Conservation (phyloP, 1,284 basidiomycete species). For the Fomitopsis schrenkii region DNA sequence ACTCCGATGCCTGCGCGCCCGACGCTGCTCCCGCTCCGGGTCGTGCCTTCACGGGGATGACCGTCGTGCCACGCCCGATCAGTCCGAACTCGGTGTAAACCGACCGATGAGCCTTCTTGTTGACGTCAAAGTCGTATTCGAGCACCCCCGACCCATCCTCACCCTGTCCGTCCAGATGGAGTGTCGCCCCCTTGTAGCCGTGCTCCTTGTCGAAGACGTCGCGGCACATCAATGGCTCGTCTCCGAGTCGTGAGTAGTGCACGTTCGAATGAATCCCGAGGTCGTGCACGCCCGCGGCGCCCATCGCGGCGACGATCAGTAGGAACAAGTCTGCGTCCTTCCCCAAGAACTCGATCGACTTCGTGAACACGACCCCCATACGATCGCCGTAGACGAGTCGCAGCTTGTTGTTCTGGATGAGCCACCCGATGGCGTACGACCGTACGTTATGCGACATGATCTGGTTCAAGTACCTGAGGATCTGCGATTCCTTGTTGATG, state of each 20-base stretch:
- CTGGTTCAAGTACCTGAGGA: neutral
- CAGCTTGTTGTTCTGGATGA: neutral
- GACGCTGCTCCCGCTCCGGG: too few species aligned
- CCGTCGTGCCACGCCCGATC: slow-evolving; percentile 3
- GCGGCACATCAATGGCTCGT: neutral
- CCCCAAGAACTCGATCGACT: neutral
- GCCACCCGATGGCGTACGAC: neutral
- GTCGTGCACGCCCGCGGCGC: neutral
- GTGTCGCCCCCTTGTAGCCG: neutral
- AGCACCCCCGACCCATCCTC: too few species aligned
- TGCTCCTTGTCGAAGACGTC: neutral
- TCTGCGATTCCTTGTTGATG: neutral
- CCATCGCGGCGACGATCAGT: neutral
- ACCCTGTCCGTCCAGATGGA: neutral
- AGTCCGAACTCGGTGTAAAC: neutral
- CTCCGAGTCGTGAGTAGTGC: neutral
- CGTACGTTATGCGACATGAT: neutral
- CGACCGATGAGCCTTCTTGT: too few species aligned
- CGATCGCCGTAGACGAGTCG: neutral
- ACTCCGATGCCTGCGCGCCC: too few species aligned
- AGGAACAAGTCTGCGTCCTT: neutral
- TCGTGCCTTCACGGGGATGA: slow-evolving; percentile 2
- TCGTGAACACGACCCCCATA: neutral
- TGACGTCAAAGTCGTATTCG: too few species aligned
- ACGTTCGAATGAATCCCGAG: neutral